Evolutionary conservation across 345 rosid genomes (phyloP), one percentile per base, ranked within the genome.

Genomic region (Brassica napus): DNA sequence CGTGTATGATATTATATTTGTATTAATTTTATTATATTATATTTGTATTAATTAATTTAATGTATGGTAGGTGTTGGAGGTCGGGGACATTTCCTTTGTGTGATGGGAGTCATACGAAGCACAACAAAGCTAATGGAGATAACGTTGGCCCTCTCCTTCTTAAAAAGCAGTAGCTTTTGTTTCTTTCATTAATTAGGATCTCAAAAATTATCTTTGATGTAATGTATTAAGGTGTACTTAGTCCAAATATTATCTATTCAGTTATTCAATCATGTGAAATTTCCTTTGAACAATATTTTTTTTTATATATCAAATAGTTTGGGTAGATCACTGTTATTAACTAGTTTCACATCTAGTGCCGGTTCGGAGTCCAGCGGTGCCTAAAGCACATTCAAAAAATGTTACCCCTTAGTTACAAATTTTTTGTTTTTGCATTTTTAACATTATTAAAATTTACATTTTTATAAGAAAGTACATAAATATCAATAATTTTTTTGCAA

Each of bases 101-200:
- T 75, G 98, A 92, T 83, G 98, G 98, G 67, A 74, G 88, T 58
- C 98, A 94, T 81, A 91, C 87, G 71, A 94, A 94, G 89, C 98
- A 94, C 85, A 94, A 94, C 89, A 92, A 89, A 71, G 98, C 92
- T 55, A 89, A 92, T 5, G 98, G 98, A 18, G 98, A 92, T 85
- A 92, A 92, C 58, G 98, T 82, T 74, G 83, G 81, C 5, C 83
- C 83, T 81, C 80, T 81, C 24, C 77, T 81, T 59, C 76, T 81
- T n/a, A 81, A 81, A 76, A 81, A 76, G 35, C 73, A 81, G 26
- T 81, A 79, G 83, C 35, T 44, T 8, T 58, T 1, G 10, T 34
- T 34, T 23, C 42, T 30, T 1, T 12, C 1, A 0, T 58, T 57
- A 39, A 37, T 30, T 9, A 16, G 24, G 14, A 62, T 23, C 54